phyloP scores from a whole-genome alignment of 2,329 filamentous ascomycete genomes.

The Beauveria varroae region DNA sequence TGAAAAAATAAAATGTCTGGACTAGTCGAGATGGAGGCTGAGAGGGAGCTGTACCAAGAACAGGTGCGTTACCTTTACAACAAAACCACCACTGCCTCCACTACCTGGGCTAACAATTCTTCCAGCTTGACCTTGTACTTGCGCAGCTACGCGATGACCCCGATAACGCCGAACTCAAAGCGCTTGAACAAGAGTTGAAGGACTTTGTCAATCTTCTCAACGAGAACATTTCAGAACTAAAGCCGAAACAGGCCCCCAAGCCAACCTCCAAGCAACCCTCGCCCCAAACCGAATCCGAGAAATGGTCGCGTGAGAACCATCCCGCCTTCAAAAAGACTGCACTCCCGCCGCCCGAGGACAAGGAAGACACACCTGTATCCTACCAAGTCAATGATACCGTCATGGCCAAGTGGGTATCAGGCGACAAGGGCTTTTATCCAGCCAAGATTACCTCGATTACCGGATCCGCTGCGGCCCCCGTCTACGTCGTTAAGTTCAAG shows the following conservation, averaged over 20 bases:
- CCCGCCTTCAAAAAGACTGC: constrained; percentile 60
- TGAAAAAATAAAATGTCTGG: constrained; percentile 21
- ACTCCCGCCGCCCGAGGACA: constrained; percentile 35
- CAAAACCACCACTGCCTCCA: neutral
- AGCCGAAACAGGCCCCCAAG: constrained; percentile 41
- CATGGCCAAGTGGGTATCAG: constrained; percentile 82
- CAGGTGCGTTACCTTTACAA: constrained; percentile 39
- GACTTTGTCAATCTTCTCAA: constrained; percentile 73
- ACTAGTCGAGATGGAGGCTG: constrained; percentile 39
- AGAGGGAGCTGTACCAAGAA: constrained; percentile 48
- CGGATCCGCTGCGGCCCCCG: constrained; percentile 80
- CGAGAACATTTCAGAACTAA: constrained; percentile 73
- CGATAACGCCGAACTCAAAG: constrained; percentile 68
- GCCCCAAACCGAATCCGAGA: constrained; percentile 53
- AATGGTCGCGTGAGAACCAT: constrained; percentile 76
- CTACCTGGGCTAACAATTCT: constrained; percentile 10
- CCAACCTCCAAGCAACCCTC: constrained; percentile 36
- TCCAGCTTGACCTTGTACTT: constrained; percentile 69
- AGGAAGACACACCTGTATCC: constrained; percentile 44
- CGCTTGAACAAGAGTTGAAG: constrained; percentile 73
- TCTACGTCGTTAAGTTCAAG: constrained; percentile 94
- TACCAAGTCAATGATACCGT: constrained; percentile 88
- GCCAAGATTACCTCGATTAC: constrained; percentile 91
- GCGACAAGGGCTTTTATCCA: constrained; percentile 84
- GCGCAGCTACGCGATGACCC: constrained; percentile 72